Conservation (phyloP, 306 rosid genomes). For the Mucuna pruriens region DNA sequence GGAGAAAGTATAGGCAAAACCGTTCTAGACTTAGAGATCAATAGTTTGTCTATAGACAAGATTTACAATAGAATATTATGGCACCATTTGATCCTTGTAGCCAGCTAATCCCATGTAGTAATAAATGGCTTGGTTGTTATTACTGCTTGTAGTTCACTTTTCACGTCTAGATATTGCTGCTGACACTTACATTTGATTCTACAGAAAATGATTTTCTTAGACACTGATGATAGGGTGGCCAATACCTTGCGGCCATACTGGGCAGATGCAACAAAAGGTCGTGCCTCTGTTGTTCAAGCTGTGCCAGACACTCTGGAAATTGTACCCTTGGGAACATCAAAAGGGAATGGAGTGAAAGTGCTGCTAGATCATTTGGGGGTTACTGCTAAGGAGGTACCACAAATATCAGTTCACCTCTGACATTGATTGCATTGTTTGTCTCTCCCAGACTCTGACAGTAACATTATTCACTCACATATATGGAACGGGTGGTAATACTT, state of each 20-base stretch:
- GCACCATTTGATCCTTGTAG: not conserved
- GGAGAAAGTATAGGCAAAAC: not conserved
- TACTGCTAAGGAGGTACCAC: constrained; percentile 70
- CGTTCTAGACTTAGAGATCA: not conserved
- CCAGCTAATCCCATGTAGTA: not conserved
- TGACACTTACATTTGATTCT: constrained; percentile 32
- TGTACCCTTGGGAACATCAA: constrained; percentile 85
- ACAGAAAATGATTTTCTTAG: constrained; percentile 86
- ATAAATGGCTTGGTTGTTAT: not conserved
- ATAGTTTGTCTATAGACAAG: not conserved
- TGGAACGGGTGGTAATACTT: constrained; percentile 14
- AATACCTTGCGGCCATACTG: constrained; percentile 79
- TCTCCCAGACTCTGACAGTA: constrained; percentile 4
- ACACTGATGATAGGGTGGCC: constrained; percentile 67
- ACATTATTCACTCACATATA: not conserved
- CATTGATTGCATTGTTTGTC: constrained; percentile 12
- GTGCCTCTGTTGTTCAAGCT: constrained; percentile 84
- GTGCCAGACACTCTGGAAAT: constrained; percentile 85
- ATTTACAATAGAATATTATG: not conserved
- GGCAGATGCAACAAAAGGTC: constrained; percentile 70
- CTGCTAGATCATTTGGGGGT: constrained; percentile 90
- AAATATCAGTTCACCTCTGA: constrained; percentile 1
- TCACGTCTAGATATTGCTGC: constrained; percentile 33
- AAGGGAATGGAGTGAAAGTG: constrained; percentile 81
- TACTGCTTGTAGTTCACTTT: not conserved